Percentiles rank a stretch among this genome's conserved stretches.
phyloP scores from a whole-genome alignment of 441 rosid genomes.

The Mallotus japonicus region DNA sequence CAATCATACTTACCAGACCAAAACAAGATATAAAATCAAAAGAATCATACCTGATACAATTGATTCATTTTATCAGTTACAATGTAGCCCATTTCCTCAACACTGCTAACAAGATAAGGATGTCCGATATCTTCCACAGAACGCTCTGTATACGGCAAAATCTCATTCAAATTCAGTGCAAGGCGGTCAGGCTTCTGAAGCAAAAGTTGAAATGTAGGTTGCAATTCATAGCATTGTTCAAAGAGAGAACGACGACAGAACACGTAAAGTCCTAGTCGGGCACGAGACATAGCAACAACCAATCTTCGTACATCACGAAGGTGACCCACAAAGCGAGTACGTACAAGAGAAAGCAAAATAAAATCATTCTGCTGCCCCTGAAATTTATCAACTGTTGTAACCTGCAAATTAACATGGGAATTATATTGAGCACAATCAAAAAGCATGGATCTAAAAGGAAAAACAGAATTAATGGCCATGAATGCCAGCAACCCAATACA shows the following conservation, averaged over 20 bases:
- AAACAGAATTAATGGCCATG: too few species aligned
- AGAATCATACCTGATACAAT: slow-evolving; percentile 55
- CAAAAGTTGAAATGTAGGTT: slow-evolving; percentile 83
- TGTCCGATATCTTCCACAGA: slow-evolving; percentile 66
- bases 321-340: slow-evolving; percentile 97
- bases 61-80: slow-evolving; percentile 56
- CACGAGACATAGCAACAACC: slow-evolving; percentile 99
- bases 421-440: not conserved
- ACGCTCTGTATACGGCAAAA: slow-evolving; percentile 68
- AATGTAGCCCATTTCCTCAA: slow-evolving; percentile 76
- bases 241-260: slow-evolving; percentile 88
- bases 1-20: not conserved
- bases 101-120: slow-evolving; percentile 54
- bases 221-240: slow-evolving; percentile 97
- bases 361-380: slow-evolving; percentile 99
- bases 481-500: too few species aligned
- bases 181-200: slow-evolving; percentile 89
- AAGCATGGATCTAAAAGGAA: not conserved
- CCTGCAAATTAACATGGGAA: slow-evolving; percentile 39
- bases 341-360: slow-evolving; percentile 89
- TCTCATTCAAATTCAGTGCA: slow-evolving; percentile 64
- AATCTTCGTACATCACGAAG: slow-evolving; percentile 97
- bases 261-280: slow-evolving; percentile 91
- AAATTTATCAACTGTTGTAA: slow-evolving; percentile 96
- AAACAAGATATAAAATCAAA: not conserved